phyloP scores from a whole-genome alignment of 1,139 yeast species.

The Pichia sp. region DNA sequence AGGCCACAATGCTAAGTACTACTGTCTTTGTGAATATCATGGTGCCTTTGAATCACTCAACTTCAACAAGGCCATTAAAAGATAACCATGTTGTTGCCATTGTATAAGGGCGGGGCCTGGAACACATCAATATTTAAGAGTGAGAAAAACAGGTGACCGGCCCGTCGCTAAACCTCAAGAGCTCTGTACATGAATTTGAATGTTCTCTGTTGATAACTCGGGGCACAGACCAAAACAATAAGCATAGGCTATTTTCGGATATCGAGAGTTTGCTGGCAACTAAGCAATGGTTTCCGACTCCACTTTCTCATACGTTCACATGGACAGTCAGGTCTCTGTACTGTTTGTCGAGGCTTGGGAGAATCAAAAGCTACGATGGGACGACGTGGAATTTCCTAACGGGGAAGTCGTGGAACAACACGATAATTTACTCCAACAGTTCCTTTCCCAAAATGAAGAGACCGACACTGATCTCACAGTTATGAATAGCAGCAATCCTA shows the following conservation, averaged over 20 bases:
- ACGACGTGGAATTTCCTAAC: slow-evolving; percentile 33
- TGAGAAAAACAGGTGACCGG: neutral
- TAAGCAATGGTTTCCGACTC: slow-evolving; percentile 15
- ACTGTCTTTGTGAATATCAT: slow-evolving; percentile 12
- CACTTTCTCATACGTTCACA: slow-evolving; percentile 30
- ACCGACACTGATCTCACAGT: slow-evolving; percentile 24
- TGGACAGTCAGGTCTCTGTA: slow-evolving; percentile 33
- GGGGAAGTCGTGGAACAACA: slow-evolving; percentile 14
- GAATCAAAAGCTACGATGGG: slow-evolving; percentile 34
- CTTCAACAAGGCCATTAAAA: neutral
- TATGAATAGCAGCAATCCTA: slow-evolving; percentile 23
- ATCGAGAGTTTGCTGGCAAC: too few species aligned
- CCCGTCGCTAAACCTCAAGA: neutral
- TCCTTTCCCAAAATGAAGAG: slow-evolving; percentile 26
- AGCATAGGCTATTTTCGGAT: too few species aligned
- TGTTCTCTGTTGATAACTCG: neutral
- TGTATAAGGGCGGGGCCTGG: neutral
- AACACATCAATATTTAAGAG: neutral
- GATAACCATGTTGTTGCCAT: too few species aligned
- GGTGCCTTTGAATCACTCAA: neutral
- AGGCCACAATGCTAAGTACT: neutral
- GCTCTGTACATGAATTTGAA: neutral
- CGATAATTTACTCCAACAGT: slow-evolving; percentile 28
- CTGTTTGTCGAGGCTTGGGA: slow-evolving; percentile 37
- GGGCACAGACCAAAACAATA: neutral